Conservation (phyloP, 768 basidiomycete genomes). For the Phaeotremella skinneri region DNA sequence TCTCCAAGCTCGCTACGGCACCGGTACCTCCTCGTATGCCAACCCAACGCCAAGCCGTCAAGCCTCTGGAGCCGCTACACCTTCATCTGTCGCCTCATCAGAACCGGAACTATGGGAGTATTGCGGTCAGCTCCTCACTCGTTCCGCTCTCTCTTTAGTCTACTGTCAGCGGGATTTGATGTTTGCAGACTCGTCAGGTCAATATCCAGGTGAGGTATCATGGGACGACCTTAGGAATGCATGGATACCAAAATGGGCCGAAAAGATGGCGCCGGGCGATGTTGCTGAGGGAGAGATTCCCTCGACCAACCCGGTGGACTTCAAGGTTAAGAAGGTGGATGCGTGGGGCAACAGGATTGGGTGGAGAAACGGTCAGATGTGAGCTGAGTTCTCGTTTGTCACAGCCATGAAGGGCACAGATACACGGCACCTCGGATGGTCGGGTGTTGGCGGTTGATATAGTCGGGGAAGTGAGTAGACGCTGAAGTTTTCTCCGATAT, state of each 20-base stretch:
- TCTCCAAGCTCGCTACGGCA: neutral
- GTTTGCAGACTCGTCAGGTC: conserved; percentile 34
- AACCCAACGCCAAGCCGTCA: neutral
- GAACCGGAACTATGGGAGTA: conserved; percentile 36
- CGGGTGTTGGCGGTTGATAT: too few species aligned
- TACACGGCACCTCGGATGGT: too few species aligned
- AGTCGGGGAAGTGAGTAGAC: too few species aligned
- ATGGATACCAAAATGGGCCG: conserved; percentile 42
- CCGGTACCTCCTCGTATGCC: neutral
- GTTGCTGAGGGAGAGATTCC: conserved; percentile 40
- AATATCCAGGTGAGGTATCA: conserved; percentile 39
- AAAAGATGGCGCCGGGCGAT: conserved; percentile 29
- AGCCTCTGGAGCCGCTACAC: conserved; percentile 1
- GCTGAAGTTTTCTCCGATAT: too few species aligned
- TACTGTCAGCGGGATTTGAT: conserved; percentile 27
- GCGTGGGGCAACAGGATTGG: conserved; percentile 44
- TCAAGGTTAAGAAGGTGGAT: conserved; percentile 30
- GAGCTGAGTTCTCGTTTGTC: conserved; percentile 1
- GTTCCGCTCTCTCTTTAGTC: conserved; percentile 38
- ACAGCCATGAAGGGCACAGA: neutral
- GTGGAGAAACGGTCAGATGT: conserved; percentile 38
- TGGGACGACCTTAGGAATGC: conserved; percentile 40
- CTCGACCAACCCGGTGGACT: conserved; percentile 34
- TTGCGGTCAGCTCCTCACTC: conserved; percentile 34
- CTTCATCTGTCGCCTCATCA: neutral